Conservation (phyloP, 805 yeast genomes). For the Pichia phayaonensis region DNA sequence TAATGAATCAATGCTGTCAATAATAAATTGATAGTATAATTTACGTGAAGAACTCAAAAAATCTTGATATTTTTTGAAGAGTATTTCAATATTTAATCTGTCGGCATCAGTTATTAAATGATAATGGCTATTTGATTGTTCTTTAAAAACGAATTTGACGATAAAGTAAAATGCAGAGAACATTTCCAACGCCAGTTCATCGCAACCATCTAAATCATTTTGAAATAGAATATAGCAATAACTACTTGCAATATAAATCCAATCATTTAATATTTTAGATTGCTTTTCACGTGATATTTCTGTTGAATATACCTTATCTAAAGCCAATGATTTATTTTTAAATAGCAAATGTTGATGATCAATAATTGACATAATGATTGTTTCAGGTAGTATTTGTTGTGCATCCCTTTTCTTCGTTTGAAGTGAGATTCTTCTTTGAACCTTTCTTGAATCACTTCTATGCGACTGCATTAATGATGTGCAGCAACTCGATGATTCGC, state of each 20-base stretch:
- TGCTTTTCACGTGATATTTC: background rate
- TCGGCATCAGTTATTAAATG: background rate
- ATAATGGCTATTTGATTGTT: background rate
- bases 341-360: conserved; percentile 1
- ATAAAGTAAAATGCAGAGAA: conserved; percentile 7
- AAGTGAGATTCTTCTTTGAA: background rate
- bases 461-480: background rate
- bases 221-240: conserved; percentile 4
- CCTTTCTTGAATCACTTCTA: background rate
- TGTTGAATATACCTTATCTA: background rate
- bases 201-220: conserved; percentile 4
- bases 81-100: conserved; percentile 1
- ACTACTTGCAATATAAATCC: conserved; percentile 8
- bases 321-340: background rate
- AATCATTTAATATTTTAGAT: conserved; percentile 3
- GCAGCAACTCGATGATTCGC: too few relatives aligned
- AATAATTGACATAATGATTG: background rate
- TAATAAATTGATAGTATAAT: background rate
- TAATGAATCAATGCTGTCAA: background rate
- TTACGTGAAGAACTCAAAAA: background rate
- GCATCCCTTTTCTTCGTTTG: background rate
- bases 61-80: conserved; percentile 1
- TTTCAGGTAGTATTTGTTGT: background rate
- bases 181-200: conserved; percentile 4
- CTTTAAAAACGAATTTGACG: background rate